A percentile compares a stretch with the other conserved stretches of the same genome.
Conservation (phyloP, 371 early-diverging fungal genomes). For the Paraphysoderma sedebokerense region DNA sequence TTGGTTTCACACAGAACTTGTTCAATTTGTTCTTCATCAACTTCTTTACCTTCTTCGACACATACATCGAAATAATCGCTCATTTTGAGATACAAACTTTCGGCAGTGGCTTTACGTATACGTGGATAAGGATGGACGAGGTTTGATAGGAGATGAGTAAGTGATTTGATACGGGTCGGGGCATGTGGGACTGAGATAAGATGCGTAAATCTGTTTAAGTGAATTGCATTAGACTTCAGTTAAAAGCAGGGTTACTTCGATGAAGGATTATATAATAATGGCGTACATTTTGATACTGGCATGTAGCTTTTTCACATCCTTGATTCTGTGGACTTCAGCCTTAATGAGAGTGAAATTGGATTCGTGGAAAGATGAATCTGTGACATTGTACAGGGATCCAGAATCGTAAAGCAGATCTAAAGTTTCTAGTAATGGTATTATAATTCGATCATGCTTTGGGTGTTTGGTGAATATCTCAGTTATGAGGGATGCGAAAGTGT, state of each 20-base stretch:
- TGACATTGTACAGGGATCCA: conserved; percentile 27
- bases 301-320: conserved; percentile 18
- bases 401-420: conserved; percentile 42
- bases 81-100: no score
- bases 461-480: conserved; percentile 22
- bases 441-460: conserved; percentile 39
- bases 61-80: no score
- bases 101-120: not conserved
- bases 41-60: no score
- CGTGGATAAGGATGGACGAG: not conserved
- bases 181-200: not conserved
- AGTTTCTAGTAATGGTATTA: conserved; percentile 43
- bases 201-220: not conserved
- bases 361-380: no score
- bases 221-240: not conserved
- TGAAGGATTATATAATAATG: no score
- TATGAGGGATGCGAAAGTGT: conserved; percentile 16
- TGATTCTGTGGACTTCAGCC: conserved; percentile 13
- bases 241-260: no score
- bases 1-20: no score
- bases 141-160: not conserved
- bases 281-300: conserved; percentile 22
- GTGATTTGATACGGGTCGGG: not conserved
- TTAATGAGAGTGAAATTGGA: conserved; percentile 10
- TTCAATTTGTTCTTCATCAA: no score